Evolutionary conservation across 2,329 filamentous ascomycete genomes (phyloP).

Genomic region (Penicillium nordicum): DNA sequence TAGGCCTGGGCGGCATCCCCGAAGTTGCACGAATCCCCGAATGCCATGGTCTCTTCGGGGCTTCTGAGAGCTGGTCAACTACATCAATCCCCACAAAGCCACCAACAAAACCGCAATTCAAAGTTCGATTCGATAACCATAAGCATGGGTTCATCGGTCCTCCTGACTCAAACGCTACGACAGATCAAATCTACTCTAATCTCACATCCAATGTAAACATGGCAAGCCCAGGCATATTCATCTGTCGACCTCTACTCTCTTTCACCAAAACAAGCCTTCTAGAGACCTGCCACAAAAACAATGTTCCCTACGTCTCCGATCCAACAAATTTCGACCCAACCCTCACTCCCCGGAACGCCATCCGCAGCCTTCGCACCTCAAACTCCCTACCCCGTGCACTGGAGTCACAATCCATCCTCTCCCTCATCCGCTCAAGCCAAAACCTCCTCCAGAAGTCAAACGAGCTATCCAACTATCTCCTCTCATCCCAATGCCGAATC

Average conservation of each 20-base stretch:
- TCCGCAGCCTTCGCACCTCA: constrained; percentile 63
- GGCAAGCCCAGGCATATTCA: constrained; percentile 35
- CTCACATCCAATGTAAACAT: constrained; percentile 12
- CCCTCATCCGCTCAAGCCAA: constrained; percentile 55
- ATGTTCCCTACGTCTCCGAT: constrained; percentile 77
- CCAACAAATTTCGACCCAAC: constrained; percentile 74
- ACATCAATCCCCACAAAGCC: constrained; percentile 31
- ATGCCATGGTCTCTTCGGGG: constrained; percentile 70
- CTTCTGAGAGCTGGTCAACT: constrained; percentile 62
- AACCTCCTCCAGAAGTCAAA: constrained; percentile 46
- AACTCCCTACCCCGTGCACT: constrained; percentile 67
- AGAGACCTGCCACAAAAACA: constrained; percentile 63
- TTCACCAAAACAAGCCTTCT: constrained; percentile 66
- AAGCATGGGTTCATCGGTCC: not conserved
- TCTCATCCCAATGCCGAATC: constrained; percentile 38
- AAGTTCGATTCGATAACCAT: constrained; percentile 7
- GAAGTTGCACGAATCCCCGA: constrained; percentile 71
- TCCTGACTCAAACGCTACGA: not conserved
- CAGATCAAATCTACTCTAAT: not conserved
- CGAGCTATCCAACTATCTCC: constrained; percentile 53
- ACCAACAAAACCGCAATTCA: constrained; percentile 1
- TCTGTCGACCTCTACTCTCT: constrained; percentile 39
- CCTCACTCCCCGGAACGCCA: constrained; percentile 74
- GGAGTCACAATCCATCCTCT: constrained; percentile 61
- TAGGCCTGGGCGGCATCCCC: constrained; percentile 70